These are phyloP conservation scores for Wickerhamomyces hampshirensis DNA, from an alignment of 805 yeast genomes.

Conservation along the genomic window DNA sequence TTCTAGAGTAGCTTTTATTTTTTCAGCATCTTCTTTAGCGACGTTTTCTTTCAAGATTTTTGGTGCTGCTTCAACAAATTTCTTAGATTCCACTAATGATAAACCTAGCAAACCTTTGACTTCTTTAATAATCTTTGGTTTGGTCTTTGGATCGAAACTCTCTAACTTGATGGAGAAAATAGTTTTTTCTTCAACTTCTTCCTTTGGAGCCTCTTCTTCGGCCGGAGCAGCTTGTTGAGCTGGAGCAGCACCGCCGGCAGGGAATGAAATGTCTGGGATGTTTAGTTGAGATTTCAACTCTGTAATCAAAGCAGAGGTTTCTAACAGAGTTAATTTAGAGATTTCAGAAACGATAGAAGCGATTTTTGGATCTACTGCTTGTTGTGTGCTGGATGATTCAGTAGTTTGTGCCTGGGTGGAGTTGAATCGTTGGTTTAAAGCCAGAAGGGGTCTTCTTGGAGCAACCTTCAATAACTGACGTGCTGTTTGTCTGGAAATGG, in stretches of 20 bases:
- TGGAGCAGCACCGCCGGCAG: slow-evolving; percentile 60
- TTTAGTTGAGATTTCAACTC: slow-evolving; percentile 80
- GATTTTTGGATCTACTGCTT: slow-evolving; percentile 84
- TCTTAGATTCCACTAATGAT: slow-evolving; percentile 94
- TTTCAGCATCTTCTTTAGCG: slow-evolving; percentile 96
- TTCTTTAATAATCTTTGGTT: slow-evolving; percentile 97
- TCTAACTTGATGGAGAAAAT: slow-evolving; percentile 90
- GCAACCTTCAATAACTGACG: slow-evolving; percentile 17
- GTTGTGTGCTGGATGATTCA: slow-evolving; percentile 43
- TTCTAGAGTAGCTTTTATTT: slow-evolving; percentile 89
- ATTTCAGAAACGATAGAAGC: slow-evolving; percentile 84
- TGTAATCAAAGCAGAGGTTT: slow-evolving; percentile 80
- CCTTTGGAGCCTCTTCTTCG: slow-evolving; percentile 70
- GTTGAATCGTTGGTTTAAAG: slow-evolving; percentile 29
- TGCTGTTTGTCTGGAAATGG: slow-evolving; percentile 16
- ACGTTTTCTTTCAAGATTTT: slow-evolving; percentile 92
- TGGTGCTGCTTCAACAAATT: slow-evolving; percentile 97
- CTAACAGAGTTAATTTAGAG: slow-evolving; percentile 84
- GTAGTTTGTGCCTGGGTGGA: slow-evolving; percentile 39
- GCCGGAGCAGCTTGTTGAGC: slow-evolving; percentile 64
- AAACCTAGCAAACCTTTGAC: slow-evolving; percentile 88
- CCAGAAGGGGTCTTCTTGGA: slow-evolving; percentile 13
- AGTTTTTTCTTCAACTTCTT: slow-evolving; percentile 84
- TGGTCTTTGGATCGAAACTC: slow-evolving; percentile 88
- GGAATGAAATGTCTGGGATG: slow-evolving; percentile 89